phyloP scores from a whole-genome alignment of 768 basidiomycete species.

The Chlorophyllum brunneum region DNA sequence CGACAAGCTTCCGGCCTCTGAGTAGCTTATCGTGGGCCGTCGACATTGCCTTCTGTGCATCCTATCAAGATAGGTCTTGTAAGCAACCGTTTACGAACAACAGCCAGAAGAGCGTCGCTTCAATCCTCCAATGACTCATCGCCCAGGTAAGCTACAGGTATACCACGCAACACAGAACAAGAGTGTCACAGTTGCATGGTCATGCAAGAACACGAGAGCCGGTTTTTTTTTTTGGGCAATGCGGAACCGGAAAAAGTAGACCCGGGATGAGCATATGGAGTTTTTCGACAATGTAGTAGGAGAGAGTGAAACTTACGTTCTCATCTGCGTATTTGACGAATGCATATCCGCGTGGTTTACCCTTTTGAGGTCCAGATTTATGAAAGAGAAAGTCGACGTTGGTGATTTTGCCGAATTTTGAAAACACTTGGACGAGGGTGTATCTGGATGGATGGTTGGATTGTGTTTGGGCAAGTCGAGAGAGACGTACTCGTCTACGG shows the following conservation, averaged over 20 bases:
- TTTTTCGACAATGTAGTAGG: conserved; percentile 2
- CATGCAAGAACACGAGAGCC: not conserved
- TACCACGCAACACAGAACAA: no score
- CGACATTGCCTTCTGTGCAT: conserved; percentile 74
- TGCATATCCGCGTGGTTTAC: conserved; percentile 93
- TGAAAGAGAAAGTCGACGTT: conserved; percentile 96
- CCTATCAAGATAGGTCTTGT: conserved; percentile 45
- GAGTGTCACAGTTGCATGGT: not conserved
- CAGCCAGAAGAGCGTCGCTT: no score
- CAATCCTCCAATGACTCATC: no score
- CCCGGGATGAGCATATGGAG: conserved; percentile 13
- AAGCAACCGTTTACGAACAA: not conserved
- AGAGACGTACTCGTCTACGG: conserved; percentile 75
- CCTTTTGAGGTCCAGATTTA: conserved; percentile 83
- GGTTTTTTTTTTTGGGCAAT: not conserved
- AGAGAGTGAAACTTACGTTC: conserved; percentile 58
- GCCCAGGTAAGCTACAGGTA: no score
- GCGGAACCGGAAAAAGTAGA: conserved; percentile 21
- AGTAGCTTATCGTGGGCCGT: conserved; percentile 75
- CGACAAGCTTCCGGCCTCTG: conserved; percentile 82
- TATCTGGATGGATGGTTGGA: conserved; percentile 47
- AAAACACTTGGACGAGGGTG: conserved; percentile 83
- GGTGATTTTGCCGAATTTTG: conserved; percentile 88
- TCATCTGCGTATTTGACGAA: conserved; percentile 82
- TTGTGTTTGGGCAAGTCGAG: not conserved